Percentiles rank a stretch among this genome's conserved stretches.
phyloP scores from a whole-genome alignment of 495 filamentous ascomycete genomes.

The Neurospora pannonica region DNA sequence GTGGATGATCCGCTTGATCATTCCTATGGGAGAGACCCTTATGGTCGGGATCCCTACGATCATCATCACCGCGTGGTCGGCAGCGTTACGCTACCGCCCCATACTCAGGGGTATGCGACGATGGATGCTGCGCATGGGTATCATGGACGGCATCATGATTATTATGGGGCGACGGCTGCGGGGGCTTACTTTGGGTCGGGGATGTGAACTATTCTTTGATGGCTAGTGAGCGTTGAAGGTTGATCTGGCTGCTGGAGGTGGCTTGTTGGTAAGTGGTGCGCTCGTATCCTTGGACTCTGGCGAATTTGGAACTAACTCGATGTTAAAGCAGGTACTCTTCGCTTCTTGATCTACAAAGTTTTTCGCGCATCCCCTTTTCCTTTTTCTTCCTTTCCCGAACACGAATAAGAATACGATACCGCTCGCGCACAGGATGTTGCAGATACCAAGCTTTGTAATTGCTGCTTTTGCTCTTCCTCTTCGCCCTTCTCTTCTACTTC shows the following conservation, averaged over 20 bases:
- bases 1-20: not conserved
- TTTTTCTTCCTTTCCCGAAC: not conserved
- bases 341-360: not conserved
- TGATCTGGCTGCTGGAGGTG: not conserved
- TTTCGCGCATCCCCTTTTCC: not conserved
- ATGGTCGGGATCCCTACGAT: not conserved
- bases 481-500: not conserved
- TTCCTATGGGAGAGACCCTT: not conserved
- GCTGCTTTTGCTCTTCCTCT: not conserved
- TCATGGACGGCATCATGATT: not conserved
- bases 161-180: not conserved
- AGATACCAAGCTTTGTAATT: not conserved
- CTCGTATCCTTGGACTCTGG: not conserved
- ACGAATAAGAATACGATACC: not conserved
- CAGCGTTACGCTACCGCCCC: not conserved
- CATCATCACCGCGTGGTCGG: not conserved
- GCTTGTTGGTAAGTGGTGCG: not conserved
- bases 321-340: not conserved
- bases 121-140: not conserved
- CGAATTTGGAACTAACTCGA: not conserved
- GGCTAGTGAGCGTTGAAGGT: not conserved
- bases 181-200: not conserved
- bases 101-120: not conserved
- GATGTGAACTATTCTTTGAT: not conserved
- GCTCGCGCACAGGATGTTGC: not conserved